Base-by-base conservation (phyloP, 1,284 basidiomycete genomes). In the Phylloboletellus chloephorus region DNA sequence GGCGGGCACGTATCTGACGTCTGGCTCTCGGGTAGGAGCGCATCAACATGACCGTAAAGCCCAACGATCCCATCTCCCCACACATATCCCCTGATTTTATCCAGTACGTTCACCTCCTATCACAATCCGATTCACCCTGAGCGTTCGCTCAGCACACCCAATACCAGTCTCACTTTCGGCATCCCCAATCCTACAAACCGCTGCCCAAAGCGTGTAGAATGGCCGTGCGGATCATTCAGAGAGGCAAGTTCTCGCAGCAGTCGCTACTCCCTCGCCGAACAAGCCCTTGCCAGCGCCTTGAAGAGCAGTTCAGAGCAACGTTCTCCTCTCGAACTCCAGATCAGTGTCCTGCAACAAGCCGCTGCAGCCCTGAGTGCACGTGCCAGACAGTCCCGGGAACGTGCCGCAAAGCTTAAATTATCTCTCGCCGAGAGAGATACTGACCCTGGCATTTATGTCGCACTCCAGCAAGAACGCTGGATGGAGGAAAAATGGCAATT, bases 391-490 rank as follows among this genome's bases (percentile, higher is more conserved):
- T 65, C 72, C 5, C 63, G 65, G 39, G 63, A 68, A 36, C 66
- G 66, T 39, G 64, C 65, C 3, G 62, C 59, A 20, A 66, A 63
- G 44, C 57, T 78, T 28, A 68, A 69, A 12, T 51, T 49, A 10
- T 50, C 63, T 29, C 63, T 79, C 6, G 52, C 53, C 9, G 60
- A 67, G 37, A 61, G 64, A 28, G 56, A 58, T 36, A 40, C 60
- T 10, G 65, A 72, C 4, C 68, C 67, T 0, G 53, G 49, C 7
- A 48, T 52, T 17, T 67, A 66, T 44, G 51, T 57, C 33, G 43
- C 60, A 9, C 52, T 73, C 30, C 68, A 74, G 45, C 65, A 63
- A 4, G 67, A 74, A 43, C 67, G 69, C 19, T 76, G 74, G 74
- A 63, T 69, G 57, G 68, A 70, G 43, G 75, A 78, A 47, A 69